These are phyloP conservation scores for Dendrobium officinale DNA, from an alignment of 106 monocot genomes.

Conservation along the genomic window DNA sequence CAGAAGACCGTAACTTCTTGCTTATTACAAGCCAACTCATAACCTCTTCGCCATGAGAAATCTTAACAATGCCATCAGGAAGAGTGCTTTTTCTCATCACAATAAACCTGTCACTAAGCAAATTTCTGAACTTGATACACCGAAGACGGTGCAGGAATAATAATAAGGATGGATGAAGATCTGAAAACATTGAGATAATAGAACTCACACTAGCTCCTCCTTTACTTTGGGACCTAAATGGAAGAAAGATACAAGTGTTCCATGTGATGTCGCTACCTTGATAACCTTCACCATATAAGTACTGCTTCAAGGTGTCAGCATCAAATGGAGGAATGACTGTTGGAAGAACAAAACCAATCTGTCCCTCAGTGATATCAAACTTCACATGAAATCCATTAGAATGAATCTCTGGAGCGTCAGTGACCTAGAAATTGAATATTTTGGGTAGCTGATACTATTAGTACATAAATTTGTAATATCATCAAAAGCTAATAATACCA, in stretches of 20 bases:
- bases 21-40: slow-evolving; percentile 90
- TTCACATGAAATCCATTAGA: slow-evolving; percentile 89
- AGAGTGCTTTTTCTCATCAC: slow-evolving; percentile 63
- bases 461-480: background rate
- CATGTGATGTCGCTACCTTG: slow-evolving; percentile 26
- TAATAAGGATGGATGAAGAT: slow-evolving; percentile 93
- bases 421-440: slow-evolving; percentile 42
- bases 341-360: slow-evolving; percentile 96
- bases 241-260: slow-evolving; percentile 92
- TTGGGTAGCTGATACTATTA: background rate
- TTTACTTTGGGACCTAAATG: slow-evolving; percentile 59
- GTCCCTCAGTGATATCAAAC: slow-evolving; percentile 92
- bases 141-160: slow-evolving; percentile 74
- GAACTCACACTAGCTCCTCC: slow-evolving; percentile 36
- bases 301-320: slow-evolving; percentile 22
- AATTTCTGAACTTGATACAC: slow-evolving; percentile 83
- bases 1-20: slow-evolving; percentile 39
- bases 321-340: slow-evolving; percentile 65
- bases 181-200: slow-evolving; percentile 76
- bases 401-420: slow-evolving; percentile 98
- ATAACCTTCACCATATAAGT: slow-evolving; percentile 37
- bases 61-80: slow-evolving; percentile 72
- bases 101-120: slow-evolving; percentile 46
- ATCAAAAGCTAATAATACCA: background rate
- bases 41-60: slow-evolving; percentile 72